Base-by-base conservation (phyloP, 2,329 filamentous ascomycete species). In the Raffaelea deltoideospora region DNA sequence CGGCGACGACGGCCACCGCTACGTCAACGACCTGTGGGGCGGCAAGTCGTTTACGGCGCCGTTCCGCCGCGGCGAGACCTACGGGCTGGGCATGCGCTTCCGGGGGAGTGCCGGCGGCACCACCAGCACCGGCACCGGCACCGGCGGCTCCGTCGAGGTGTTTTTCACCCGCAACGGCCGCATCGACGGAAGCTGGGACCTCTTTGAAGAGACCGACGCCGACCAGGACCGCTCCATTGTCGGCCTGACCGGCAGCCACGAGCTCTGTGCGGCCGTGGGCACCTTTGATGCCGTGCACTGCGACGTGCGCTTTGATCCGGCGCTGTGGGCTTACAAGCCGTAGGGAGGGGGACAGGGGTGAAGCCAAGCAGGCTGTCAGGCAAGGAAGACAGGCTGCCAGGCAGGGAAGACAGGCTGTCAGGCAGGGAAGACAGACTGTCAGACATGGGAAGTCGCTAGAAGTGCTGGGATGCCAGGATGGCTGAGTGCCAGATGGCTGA, bases 1-100 rank as follows among this genome's bases (percentile, higher is more conserved):
- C 52, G 76, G 78, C 33, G 83, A 88, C 53, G 83, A 88, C 53
- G 83, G 83, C 0, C 68, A 78, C 47, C 69, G 70, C 53, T 90
- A 79, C 52, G 65, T 85, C 48, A 84, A 86, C 50, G 79, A 88
- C 52, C 65, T 66, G 8, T 79, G 69, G 63, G 82, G 83, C 18
- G 83, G 83, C 15, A 70, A 71, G 43, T 63, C 73, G 38, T 87
- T 87, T 43, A 76, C 75, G 0, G 47, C 52, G 19, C 63, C 73
- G 5, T 86, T 86, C 50, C 53, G 57, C n/a, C 56, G 58, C 0
- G 78, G 77, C 14, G 72, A 84, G 47, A 75, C 71, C 5, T 64
- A 83, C 10, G 83, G 82, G 0, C 56, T 88, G 13, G 82, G 82
- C 4, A 80, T 87, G 67, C 68, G 60, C 2, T 72, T 84, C 41